Percentiles rank a stretch among this genome's conserved stretches.
Evolutionary conservation across 73 alveolate genomes (phyloP).

Genomic region (Paramecium biaurelia): DNA sequence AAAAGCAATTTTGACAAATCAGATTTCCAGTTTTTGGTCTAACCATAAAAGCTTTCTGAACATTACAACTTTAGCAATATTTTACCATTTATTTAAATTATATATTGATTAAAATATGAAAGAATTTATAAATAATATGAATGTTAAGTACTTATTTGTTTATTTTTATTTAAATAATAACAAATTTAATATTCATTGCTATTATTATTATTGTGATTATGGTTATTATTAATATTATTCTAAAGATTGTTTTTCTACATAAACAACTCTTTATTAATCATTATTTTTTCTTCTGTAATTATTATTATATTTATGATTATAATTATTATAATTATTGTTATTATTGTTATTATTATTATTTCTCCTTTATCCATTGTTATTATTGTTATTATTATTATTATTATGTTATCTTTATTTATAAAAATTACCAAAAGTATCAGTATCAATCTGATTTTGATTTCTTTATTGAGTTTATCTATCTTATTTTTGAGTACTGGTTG

Average conservation of each 20-base stretch:
- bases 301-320: not conserved
- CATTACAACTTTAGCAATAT: slow-evolving; percentile 57
- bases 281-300: not conserved
- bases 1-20: slow-evolving; percentile 92
- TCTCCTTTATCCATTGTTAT: not conserved
- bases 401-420: slow-evolving; percentile 30
- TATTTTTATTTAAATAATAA: not conserved
- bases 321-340: not conserved
- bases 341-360: not conserved
- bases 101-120: not conserved
- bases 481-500: slow-evolving; percentile 21
- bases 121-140: not conserved
- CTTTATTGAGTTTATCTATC: not conserved
- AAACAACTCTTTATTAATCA: not conserved
- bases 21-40: slow-evolving; percentile 91
- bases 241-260: not conserved
- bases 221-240: not conserved
- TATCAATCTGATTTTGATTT: slow-evolving; percentile 17
- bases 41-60: slow-evolving; percentile 38
- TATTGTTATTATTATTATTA: not conserved
- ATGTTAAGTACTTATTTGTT: not conserved
- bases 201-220: not conserved
- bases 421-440: slow-evolving; percentile 50
- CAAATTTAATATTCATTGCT: not conserved
- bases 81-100: slow-evolving; percentile 50